phyloP scores from a whole-genome alignment of 192 early-diverging fungal genomes.

The Cetraspora pellucida region DNA sequence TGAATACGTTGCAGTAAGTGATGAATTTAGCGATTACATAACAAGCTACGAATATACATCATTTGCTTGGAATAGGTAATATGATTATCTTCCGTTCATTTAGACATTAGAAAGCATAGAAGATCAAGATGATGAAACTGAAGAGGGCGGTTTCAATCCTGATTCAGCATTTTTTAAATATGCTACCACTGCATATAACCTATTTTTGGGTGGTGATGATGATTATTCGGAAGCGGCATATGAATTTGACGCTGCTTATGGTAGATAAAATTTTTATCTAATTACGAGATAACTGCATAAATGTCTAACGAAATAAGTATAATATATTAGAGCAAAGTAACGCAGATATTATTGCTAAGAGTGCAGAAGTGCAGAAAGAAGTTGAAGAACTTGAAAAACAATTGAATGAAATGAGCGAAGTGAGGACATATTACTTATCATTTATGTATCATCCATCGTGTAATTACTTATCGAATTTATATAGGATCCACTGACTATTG shows the following conservation, averaged over 20 bases:
- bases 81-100: conserved; percentile 41
- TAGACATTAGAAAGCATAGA: conserved; percentile 39
- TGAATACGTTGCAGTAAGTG: conserved; percentile 59
- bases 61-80: conserved; percentile 33
- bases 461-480: neutral
- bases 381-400: conserved; percentile 53
- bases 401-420: conserved; percentile 35
- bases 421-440: conserved; percentile 17
- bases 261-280: conserved; percentile 52
- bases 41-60: conserved; percentile 31
- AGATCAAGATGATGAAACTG: neutral
- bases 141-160: neutral
- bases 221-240: conserved; percentile 63
- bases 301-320: neutral
- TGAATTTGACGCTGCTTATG: conserved; percentile 60
- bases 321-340: conserved; percentile 4
- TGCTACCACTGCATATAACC: conserved; percentile 60
- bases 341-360: conserved; percentile 44
- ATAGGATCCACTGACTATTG: conserved; percentile 55
- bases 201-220: conserved; percentile 68
- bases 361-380: conserved; percentile 53
- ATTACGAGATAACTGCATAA: neutral
- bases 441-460: neutral
- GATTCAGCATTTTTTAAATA: conserved; percentile 78
- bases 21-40: conserved; percentile 44